A percentile compares a stretch with the other conserved stretches of the same genome.
These are phyloP conservation scores for Suillus brevipes DNA, from an alignment of 768 basidiomycete species.

Conservation along the genomic window DNA sequence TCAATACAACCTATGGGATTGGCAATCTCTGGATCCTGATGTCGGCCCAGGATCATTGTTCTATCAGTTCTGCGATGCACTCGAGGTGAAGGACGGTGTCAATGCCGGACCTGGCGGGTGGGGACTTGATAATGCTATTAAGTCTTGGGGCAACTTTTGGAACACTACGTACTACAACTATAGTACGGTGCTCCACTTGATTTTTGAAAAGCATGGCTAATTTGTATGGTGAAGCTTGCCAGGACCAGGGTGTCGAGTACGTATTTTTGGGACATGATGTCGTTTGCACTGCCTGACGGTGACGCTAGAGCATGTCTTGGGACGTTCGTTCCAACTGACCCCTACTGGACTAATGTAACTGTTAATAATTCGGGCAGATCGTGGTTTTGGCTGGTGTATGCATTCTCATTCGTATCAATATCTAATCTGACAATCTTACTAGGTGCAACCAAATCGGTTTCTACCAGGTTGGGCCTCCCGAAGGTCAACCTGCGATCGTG, in stretches of 20 bases:
- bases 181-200: conserved; percentile 36
- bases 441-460: conserved; percentile 74
- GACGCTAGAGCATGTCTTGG: conserved; percentile 44
- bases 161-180: conserved; percentile 44
- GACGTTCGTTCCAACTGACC: conserved; percentile 36
- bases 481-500: conserved; percentile 34
- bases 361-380: conserved; percentile 59
- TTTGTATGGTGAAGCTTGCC: conserved; percentile 47
- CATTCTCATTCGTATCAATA: conserved; percentile 1
- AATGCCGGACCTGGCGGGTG: conserved; percentile 51
- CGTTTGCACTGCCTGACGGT: conserved; percentile 29
- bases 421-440: conserved; percentile 1
- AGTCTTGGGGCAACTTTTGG: conserved; percentile 63
- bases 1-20: conserved; percentile 50
- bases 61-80: conserved; percentile 41
- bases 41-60: conserved; percentile 40
- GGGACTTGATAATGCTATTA: conserved; percentile 61
- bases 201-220: conserved; percentile 4
- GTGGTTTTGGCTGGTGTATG: conserved; percentile 72
- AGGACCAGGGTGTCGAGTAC: conserved; percentile 45
- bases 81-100: conserved; percentile 39
- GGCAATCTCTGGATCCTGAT: conserved; percentile 61
- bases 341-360: conserved; percentile 53
- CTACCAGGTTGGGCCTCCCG: conserved; percentile 40
- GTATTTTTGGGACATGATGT: conserved; percentile 21